phyloP scores from a whole-genome alignment of 371 early-diverging fungal species.

The Apophysomyces variabilis region DNA sequence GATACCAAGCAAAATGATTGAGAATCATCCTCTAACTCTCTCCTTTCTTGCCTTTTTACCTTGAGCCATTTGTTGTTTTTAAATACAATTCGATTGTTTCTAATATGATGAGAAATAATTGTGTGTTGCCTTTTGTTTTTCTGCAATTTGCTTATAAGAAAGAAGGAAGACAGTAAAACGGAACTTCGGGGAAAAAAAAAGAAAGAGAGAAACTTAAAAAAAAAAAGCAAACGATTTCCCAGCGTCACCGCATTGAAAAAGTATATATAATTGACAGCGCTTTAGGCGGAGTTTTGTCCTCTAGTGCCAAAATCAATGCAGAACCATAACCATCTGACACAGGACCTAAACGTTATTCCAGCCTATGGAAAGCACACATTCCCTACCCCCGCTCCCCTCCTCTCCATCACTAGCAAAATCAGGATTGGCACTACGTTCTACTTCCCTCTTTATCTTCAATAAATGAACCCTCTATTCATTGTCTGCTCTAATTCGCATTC shows the following conservation, averaged over 20 bases:
- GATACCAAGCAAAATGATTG: neutral
- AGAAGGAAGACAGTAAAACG: neutral
- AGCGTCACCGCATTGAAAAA: too few relatives aligned
- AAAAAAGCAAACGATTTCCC: neutral
- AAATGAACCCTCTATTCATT: too few relatives aligned
- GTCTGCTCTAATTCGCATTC: too few relatives aligned
- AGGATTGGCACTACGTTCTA: too few relatives aligned
- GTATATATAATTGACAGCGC: slow-evolving; percentile 2
- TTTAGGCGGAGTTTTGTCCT: neutral
- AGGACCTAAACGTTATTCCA: neutral
- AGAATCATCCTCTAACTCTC: too few relatives aligned
- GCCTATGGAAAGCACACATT: neutral
- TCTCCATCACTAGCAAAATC: neutral
- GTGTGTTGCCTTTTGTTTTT: neutral
- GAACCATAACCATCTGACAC: slow-evolving; percentile 9
- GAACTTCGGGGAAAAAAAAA: neutral
- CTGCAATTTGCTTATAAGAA: neutral
- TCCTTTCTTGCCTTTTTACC: neutral
- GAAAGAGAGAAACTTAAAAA: neutral
- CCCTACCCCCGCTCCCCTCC: neutral
- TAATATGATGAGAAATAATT: too few relatives aligned
- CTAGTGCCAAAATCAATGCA: slow-evolving; percentile 5
- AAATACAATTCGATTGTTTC: too few relatives aligned
- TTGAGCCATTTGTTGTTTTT: neutral
- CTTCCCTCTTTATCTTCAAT: too few relatives aligned